These are phyloP conservation scores for Fonsecaea nubica DNA, from an alignment of 2,329 filamentous ascomycete species.

Conservation along the genomic window DNA sequence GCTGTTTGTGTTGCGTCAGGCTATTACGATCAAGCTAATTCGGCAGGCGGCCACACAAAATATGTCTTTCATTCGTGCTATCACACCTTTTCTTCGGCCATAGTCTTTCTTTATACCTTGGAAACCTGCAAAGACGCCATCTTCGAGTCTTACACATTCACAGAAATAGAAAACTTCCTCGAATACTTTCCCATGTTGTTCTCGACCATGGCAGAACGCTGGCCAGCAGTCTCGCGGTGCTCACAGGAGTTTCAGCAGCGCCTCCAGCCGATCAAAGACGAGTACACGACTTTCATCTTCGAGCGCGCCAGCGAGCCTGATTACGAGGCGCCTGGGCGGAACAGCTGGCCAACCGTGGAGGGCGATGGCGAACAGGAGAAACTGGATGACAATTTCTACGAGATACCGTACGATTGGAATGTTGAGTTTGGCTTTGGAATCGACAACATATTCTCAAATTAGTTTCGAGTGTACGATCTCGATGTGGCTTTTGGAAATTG, in stretches of 20 bases:
- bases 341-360: no score
- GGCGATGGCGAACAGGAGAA: no score
- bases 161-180: slow-evolving; percentile 17
- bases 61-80: slow-evolving; percentile 25
- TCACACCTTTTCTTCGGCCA: slow-evolving; percentile 25
- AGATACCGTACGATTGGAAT: no score
- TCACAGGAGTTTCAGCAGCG: slow-evolving; percentile 10
- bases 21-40: slow-evolving; percentile 10
- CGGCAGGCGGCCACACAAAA: slow-evolving; percentile 17
- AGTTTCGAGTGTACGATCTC: no score
- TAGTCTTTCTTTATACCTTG: slow-evolving; percentile 18
- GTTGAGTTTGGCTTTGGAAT: no score
- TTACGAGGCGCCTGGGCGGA: no score
- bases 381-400: no score
- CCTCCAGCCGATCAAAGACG: no score
- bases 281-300: no score
- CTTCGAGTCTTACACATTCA: neutral
- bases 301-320: no score
- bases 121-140: slow-evolving; percentile 19
- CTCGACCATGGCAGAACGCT: slow-evolving; percentile 26
- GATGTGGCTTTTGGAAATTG: no score
- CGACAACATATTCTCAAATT: no score
- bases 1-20: slow-evolving; percentile 16
- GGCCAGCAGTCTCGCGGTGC: slow-evolving; percentile 22
- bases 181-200: slow-evolving; percentile 21